phyloP scores from a whole-genome alignment of 2,329 filamentous ascomycete species.

The Graphilbum fragrans region DNA sequence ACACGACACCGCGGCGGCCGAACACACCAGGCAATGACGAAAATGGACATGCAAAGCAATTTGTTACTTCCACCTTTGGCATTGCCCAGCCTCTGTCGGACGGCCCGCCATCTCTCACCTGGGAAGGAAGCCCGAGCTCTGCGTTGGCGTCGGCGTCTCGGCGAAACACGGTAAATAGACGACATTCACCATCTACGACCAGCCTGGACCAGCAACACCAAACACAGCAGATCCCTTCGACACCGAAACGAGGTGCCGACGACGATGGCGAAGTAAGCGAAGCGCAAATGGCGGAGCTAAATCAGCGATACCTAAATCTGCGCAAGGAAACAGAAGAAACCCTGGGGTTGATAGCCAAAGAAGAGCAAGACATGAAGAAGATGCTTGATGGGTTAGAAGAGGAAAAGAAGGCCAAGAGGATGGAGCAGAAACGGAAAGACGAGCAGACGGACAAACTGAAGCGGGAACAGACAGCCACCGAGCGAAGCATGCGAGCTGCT shows the following conservation, averaged over 20 bases:
- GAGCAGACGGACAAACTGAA: slow-evolving; percentile 77
- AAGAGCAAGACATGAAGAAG: slow-evolving; percentile 59
- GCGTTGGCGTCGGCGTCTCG: slow-evolving; percentile 21
- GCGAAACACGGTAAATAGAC: slow-evolving; percentile 59
- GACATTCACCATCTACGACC: slow-evolving; percentile 60
- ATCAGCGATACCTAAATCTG: slow-evolving; percentile 66
- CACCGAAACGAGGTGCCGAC: slow-evolving; percentile 13
- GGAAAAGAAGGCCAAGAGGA: slow-evolving; percentile 69
- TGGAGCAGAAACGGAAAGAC: slow-evolving; percentile 77
- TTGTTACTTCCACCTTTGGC: slow-evolving; percentile 9
- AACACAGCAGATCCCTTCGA: slow-evolving; percentile 20
- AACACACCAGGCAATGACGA: slow-evolving; percentile 37
- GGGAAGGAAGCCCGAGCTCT: slow-evolving; percentile 45
- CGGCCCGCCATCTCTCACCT: slow-evolving; percentile 35
- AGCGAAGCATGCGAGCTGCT: slow-evolving; percentile 68
- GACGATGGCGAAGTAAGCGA: slow-evolving; percentile 41
- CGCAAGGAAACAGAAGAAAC: slow-evolving; percentile 76
- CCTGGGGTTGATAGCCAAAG: slow-evolving; percentile 55
- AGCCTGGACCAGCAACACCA: slow-evolving; percentile 31
- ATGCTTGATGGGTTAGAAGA: slow-evolving; percentile 56
- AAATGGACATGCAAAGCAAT: slow-evolving; percentile 19
- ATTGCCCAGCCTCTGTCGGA: slow-evolving; percentile 6
- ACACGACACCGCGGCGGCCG: slow-evolving; percentile 26
- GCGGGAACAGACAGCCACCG: slow-evolving; percentile 66
- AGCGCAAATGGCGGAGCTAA: slow-evolving; percentile 64